Evolutionary conservation across 2,329 filamentous ascomycete genomes (phyloP).

Genomic region (Aureobasidium sp.): DNA sequence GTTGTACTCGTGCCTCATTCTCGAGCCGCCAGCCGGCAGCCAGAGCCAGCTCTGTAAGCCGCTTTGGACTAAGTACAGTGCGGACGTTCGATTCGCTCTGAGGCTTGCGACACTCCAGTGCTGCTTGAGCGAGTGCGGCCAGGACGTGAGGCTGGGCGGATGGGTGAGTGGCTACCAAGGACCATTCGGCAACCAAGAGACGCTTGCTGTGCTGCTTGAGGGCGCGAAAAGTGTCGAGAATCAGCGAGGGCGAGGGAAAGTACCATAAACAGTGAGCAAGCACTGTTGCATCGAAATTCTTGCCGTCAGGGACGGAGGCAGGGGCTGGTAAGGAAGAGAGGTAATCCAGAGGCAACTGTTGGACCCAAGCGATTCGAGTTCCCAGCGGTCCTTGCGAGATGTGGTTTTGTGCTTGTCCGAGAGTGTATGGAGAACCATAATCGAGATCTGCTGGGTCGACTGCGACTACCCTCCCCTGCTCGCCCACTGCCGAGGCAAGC

Average conservation of each 20-base stretch:
- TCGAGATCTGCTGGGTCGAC: slow-evolving; percentile 46
- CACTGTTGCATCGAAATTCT: slow-evolving; percentile 39
- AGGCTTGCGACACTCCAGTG: slow-evolving; percentile 23
- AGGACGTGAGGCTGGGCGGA: slow-evolving; percentile 45
- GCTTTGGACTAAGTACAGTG: slow-evolving; percentile 38
- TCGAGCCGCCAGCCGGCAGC: slow-evolving; percentile 33
- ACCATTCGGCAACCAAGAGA: slow-evolving; percentile 44
- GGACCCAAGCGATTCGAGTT: slow-evolving; percentile 39
- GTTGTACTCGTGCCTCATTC: slow-evolving; percentile 32
- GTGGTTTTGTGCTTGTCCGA: slow-evolving; percentile 43
- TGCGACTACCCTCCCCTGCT: slow-evolving; percentile 42
- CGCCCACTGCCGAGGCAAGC: slow-evolving; percentile 44
- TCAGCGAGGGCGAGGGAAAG: slow-evolving; percentile 36
- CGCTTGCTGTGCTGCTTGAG: slow-evolving; percentile 29
- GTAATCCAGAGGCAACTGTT: slow-evolving; percentile 32
- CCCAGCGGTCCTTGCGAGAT: slow-evolving; percentile 39
- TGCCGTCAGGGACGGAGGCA: neutral
- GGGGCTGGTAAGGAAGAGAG: slow-evolving; percentile 22
- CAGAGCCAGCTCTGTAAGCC: slow-evolving; percentile 33
- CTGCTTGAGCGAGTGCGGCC: slow-evolving; percentile 44
- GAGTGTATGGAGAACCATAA: slow-evolving; percentile 46
- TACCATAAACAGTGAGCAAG: slow-evolving; percentile 51
- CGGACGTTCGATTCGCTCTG: slow-evolving; percentile 42
- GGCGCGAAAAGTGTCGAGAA: slow-evolving; percentile 34
- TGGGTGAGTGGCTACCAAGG: slow-evolving; percentile 34